A percentile compares a stretch with the other conserved stretches of the same genome.
phyloP scores from a whole-genome alignment of 225 moss, liverwort and hornwort genomes.

The Bryoerythrophyllum caledonicum region DNA sequence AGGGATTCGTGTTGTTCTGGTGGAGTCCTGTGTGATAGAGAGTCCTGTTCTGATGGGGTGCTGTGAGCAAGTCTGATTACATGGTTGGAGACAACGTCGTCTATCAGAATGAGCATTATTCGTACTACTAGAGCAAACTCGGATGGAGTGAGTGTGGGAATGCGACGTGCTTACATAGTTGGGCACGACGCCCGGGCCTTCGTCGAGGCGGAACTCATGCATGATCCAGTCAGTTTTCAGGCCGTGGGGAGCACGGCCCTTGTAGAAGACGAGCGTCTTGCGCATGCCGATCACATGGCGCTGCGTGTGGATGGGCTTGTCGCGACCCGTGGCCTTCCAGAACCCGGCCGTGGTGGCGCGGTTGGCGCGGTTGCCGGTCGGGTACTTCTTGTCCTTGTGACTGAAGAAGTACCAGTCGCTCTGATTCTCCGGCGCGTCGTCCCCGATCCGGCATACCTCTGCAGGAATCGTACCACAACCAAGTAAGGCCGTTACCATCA shows the following conservation, averaged over 20 bases:
- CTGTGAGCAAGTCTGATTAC: too few species aligned
- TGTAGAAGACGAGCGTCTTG: slow-evolving; percentile 62
- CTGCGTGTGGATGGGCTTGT: slow-evolving; percentile 68
- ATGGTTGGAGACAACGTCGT: too few species aligned
- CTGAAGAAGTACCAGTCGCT: slow-evolving; percentile 83
- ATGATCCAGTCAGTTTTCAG: slow-evolving; percentile 64
- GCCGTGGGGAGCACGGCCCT: slow-evolving; percentile 53
- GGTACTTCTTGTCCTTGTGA: slow-evolving; percentile 89
- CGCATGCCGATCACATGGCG: slow-evolving; percentile 55
- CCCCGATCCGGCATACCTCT: slow-evolving; percentile 70
- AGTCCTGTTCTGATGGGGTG: too few species aligned
- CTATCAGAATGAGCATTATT: too few species aligned
- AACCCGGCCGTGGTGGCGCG: slow-evolving; percentile 75
- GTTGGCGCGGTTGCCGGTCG: slow-evolving; percentile 78
- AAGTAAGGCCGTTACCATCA: too few species aligned
- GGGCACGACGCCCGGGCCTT: slow-evolving; percentile 34
- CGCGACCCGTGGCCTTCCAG: slow-evolving; percentile 94
- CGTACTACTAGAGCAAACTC: too few species aligned
- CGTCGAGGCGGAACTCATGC: slow-evolving; percentile 62
- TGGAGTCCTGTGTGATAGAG: too few species aligned
- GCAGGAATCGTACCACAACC: not conserved
- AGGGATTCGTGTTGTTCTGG: too few species aligned
- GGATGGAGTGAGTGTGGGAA: not conserved
- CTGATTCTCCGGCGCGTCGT: slow-evolving; percentile 45
- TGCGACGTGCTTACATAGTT: slow-evolving; percentile 20